Percentiles rank a stretch among this genome's conserved stretches.
Conservation (phyloP, 192 early-diverging fungal species). For the Umbelopsis sp. region DNA sequence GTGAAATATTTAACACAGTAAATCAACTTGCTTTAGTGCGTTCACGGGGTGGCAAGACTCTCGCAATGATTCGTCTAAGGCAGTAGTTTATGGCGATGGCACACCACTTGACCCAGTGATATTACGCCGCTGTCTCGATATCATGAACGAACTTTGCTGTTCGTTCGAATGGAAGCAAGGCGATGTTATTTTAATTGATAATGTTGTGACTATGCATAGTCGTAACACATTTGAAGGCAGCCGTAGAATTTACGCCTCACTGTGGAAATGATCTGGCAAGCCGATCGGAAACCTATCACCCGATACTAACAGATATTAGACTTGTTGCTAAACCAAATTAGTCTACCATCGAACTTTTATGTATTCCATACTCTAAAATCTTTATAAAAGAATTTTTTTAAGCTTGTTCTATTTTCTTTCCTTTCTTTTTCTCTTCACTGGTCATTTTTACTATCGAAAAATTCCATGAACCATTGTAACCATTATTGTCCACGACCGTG, state of each 20-base stretch:
- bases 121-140: constrained; percentile 21
- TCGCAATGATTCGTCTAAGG: constrained; percentile 33
- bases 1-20: neutral
- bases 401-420: neutral
- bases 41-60: constrained; percentile 41
- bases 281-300: neutral
- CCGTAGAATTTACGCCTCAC: constrained; percentile 16
- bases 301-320: neutral
- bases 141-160: constrained; percentile 31
- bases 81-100: constrained; percentile 39
- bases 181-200: constrained; percentile 40
- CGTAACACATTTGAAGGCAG: constrained; percentile 28
- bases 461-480: neutral
- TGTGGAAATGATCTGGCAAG: constrained; percentile 18
- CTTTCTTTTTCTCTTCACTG: neutral
- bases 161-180: constrained; percentile 34
- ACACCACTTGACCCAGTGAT: constrained; percentile 26
- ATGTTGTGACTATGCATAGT: constrained; percentile 39
- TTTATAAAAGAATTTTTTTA: neutral
- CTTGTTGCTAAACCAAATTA: neutral
- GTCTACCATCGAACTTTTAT: neutral
- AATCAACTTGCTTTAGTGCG: constrained; percentile 2
- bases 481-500: neutral
- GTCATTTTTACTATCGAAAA: neutral
- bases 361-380: too few relatives aligned